Base-by-base conservation (phyloP, 139 green algal species). In the Chlorella sp. region DNA sequence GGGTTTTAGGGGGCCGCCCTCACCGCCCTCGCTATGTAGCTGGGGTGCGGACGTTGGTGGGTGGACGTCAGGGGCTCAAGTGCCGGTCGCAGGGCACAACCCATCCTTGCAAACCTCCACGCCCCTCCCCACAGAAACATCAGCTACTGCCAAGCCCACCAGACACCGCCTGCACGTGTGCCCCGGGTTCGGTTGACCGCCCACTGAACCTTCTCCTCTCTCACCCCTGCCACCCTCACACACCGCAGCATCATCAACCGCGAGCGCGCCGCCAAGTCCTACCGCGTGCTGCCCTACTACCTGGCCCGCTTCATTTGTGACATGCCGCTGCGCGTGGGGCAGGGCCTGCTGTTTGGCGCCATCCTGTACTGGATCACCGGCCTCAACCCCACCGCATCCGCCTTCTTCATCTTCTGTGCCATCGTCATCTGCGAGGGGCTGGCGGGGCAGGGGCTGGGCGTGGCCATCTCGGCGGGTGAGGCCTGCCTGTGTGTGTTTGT, bases 361-460 rank as follows among this genome's bases (percentile, higher is more conserved):
- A 81, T 89, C n/a, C 48, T 84, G 22, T 91, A 83, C 40, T 91
- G 75, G 89, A 79, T 86, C 2, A 84, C 94, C 21, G 81, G 91
- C 32, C 88, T 95, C 68, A 90, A 95, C 73, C 81, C 84, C 22
- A 40, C 34, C 22, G 92, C 91, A 9, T 36, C 32, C 26, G 94
- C 91, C 32, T 95, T 95, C 82, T 94, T 95, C 93, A 83, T 91
- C 69, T 95, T 95, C 79, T 82, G 92, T 42, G 14, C 42, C 64
- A 42, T 95, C 21, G 36, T 81, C 79, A 80, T 95, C n/a, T 83
- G 94, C 22, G 88, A 87, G 60, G 82, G 80, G 11, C 92, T 92
- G 1, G 78, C 93, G 12, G 83, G 75, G 16, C 88, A 91, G 40
- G 88, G 64, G 24, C 88, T 91, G 69, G 88, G 88, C 80, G 40